Evolutionary conservation across 106 monocot species (phyloP), one percentile per base, ranked within the genome.

Genomic region (Dendrobium officinale): DNA sequence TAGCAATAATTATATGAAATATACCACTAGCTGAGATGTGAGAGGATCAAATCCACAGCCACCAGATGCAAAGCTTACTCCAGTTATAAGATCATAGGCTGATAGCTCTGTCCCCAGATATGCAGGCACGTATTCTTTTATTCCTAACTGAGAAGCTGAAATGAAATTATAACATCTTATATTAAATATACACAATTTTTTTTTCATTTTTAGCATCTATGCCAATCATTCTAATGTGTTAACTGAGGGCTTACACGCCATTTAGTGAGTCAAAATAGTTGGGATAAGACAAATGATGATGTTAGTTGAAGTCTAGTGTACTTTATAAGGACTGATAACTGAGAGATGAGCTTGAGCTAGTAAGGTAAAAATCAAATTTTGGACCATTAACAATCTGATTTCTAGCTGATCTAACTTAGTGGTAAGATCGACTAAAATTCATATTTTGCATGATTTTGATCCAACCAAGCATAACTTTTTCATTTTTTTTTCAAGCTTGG

Each of bases 21-120:
- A 75, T 84, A 93, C 93, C 84, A 78, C 84, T 4, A 92, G 6
- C 18, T 80, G 67, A 4, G 91, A 67, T 8, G 96, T 96, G 58
- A 93, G 83, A 9, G 96, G 96, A 68, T 96, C 96, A 75, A 79
- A 93, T 76, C 93, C 96, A 9, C 80, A 77, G 0, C 86, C 96
- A 18, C 93, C 93, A 3, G 93, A 96, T n/a, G 96, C 96, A 43
- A 96, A 96, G 86, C 93, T 96, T 4, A 96, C 90, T 20, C 96
- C 93, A 20, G 93, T 96, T 67, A 90, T 78, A 26, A 96, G 86
- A 15, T 96, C 96, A 45, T 96, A 48, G 4, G 85, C 82, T 20
- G 18, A 45, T 1, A 93, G 81, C 5, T 83, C 26, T 0, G 80
- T 81, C 19, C 85, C 88, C 9, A 92, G 77, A 80, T 96, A 96